Evolutionary conservation across 495 filamentous ascomycete species (phyloP).

Genomic region (Chlorociboria aeruginascens): DNA sequence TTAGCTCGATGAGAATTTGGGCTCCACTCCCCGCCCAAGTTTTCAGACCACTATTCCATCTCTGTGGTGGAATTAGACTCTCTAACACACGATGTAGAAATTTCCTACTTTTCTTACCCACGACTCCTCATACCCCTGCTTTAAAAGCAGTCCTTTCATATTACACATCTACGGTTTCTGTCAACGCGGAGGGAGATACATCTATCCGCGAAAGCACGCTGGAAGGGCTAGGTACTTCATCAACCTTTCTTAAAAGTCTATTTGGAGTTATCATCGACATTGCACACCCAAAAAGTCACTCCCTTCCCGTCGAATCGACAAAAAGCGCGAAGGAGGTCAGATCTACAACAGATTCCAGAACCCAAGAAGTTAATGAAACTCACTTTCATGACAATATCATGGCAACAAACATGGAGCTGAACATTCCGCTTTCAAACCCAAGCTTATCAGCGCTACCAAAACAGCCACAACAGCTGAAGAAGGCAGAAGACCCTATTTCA

Average conservation of each 20-base stretch:
- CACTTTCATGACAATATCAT: conserved; percentile 1
- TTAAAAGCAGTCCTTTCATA: conserved; percentile 83
- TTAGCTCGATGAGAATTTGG: neutral
- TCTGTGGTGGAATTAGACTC: too few relatives aligned
- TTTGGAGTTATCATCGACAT: conserved; percentile 55
- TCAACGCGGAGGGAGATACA: conserved; percentile 92
- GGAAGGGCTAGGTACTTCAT: conserved; percentile 86
- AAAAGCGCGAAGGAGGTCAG: neutral
- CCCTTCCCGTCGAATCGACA: neutral
- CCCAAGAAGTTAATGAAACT: conserved; percentile 5
- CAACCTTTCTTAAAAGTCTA: conserved; percentile 58
- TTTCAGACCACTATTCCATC: too few relatives aligned
- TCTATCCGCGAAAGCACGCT: conserved; percentile 77
- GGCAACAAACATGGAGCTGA: neutral
- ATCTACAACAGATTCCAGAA: neutral
- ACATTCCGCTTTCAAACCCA: neutral
- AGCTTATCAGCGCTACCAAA: neutral
- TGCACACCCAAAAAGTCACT: conserved; percentile 25
- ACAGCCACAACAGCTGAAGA: neutral
- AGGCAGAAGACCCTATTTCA: neutral
- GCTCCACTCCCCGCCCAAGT: too few relatives aligned
- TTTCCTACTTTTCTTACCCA: conserved; percentile 89
- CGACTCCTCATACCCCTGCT: conserved; percentile 39
- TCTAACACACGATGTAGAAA: conserved; percentile 40
- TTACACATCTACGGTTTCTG: conserved; percentile 78